A percentile compares a stretch with the other conserved stretches of the same genome.
phyloP scores from a whole-genome alignment of 1,284 basidiomycete species.

The Cryptococcus sp. region DNA sequence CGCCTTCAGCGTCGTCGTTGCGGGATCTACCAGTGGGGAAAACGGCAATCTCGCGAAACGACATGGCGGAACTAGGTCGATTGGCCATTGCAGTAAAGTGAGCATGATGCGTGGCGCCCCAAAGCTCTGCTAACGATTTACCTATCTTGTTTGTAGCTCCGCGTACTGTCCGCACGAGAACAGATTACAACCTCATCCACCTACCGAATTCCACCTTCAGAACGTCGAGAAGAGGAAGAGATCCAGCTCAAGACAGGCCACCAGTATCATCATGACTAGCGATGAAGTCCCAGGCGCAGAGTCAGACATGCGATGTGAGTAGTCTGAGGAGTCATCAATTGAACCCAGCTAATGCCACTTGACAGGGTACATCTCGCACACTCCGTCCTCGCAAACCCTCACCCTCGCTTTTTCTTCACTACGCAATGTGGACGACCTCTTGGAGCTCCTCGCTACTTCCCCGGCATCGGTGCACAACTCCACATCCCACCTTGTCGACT shows the following conservation, averaged over 20 bases:
- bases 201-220: slow-evolving; percentile 3
- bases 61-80: slow-evolving; percentile 31
- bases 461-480: background rate
- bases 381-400: slow-evolving; percentile 31
- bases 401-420: slow-evolving; percentile 35
- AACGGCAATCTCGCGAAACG: slow-evolving; percentile 21
- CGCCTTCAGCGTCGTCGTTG: background rate
- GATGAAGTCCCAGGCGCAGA: slow-evolving; percentile 15
- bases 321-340: too few relatives aligned
- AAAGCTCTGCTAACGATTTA: background rate
- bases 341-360: background rate
- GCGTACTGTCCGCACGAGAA: slow-evolving; percentile 25
- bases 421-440: slow-evolving; percentile 20
- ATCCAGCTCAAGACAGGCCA: background rate
- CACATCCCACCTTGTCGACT: slow-evolving; percentile 14
- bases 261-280: slow-evolving; percentile 20
- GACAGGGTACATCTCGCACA: slow-evolving; percentile 38
- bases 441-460: slow-evolving; percentile 28
- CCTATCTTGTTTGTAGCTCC: slow-evolving; percentile 6
- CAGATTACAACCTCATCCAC: slow-evolving; percentile 18
- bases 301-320: slow-evolving; percentile 26
- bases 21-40: slow-evolving; percentile 19
- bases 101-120: slow-evolving; percentile 5
- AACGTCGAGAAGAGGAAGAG: slow-evolving; percentile 8
- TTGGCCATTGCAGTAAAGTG: slow-evolving; percentile 33